Base-by-base conservation (phyloP, 352 stramenopile genomes). In the Thalassiosira allenii region DNA sequence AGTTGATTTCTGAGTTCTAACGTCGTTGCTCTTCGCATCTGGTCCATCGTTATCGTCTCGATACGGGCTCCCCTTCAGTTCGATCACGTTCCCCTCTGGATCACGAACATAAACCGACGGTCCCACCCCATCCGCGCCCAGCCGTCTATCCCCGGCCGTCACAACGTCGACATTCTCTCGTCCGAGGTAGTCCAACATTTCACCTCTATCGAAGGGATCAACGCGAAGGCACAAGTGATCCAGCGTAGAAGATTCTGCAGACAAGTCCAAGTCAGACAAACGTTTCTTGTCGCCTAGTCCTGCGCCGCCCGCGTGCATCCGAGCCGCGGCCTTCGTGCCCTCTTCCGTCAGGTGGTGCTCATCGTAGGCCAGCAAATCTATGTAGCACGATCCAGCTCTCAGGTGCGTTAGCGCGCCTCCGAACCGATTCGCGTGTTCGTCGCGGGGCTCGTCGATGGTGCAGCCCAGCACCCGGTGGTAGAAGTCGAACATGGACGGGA, bases 11-110 rank as follows among this genome's bases (percentile, higher is more conserved):
- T 37, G 3, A 59, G 20, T 59, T 2, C 25, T 22, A 14, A 25
- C 37, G 51, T 12, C 3, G 32, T 59, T 59, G 20, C 25, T 32
- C 2, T 6, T 59, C 37, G 23, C 23, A n/a, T 17, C 32, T n/a
- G n/a, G n/a, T n/a, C n/a, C n/a, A n/a, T n/a, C n/a, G 2, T 49
- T 41, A 0, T 65, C 27, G 14, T 12, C 1, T 40, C 30, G 32
- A n/a, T 41, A 34, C 5, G 63, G 47, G 12, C 32, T 56, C 0
- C 79, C 67, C 56, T 86, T 86, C 12, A 86, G 54, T 41, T 86
- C 79, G 34, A 86, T 61, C 0, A 83, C 65, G 57, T 86, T 83
- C n/a, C 73, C 73, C 53, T 86, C 79, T 17, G 79, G 79, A 71
- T 86, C 79, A 32, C 54, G 58, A 22, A 86, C n/a, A 52, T 86